Percentiles rank a stretch among this genome's conserved stretches.
Evolutionary conservation across 225 moss, liverwort and hornwort species (phyloP).

Genomic region (Anthoceros angustus): DNA sequence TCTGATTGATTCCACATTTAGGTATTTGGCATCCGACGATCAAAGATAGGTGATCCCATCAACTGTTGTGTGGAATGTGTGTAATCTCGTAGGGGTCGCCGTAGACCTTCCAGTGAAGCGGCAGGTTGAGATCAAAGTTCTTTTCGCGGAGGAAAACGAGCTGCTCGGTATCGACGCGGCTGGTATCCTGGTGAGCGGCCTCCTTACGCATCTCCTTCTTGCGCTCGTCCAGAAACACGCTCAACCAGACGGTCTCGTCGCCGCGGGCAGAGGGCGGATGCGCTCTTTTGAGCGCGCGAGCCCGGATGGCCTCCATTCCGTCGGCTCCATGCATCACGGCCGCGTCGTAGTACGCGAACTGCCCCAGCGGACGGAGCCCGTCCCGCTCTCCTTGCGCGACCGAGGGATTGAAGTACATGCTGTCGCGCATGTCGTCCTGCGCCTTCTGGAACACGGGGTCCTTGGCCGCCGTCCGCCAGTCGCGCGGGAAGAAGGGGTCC

Average conservation of each 20-base stretch:
- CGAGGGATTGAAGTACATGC: not conserved
- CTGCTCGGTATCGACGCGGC: not conserved
- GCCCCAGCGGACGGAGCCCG: not conserved
- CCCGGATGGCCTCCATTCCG: not conserved
- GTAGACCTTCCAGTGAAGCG: not conserved
- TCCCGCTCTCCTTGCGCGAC: not conserved
- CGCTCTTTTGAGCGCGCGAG: not conserved
- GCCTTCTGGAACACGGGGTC: not conserved
- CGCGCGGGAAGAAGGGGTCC: not conserved
- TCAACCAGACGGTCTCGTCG: not conserved
- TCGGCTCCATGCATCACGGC: not conserved
- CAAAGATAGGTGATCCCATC: not conserved
- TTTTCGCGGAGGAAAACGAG: not conserved
- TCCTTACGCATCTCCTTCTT: slow-evolving; percentile 1
- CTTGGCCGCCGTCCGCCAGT: not conserved
- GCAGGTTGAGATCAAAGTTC: not conserved
- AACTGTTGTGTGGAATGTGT: not conserved
- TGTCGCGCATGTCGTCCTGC: not conserved
- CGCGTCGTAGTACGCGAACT: slow-evolving; percentile 1
- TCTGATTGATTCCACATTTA: too few species aligned
- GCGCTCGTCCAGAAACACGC: not conserved
- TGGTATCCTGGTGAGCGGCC: not conserved
- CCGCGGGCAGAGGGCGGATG: not conserved
- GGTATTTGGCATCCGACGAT: too few species aligned
- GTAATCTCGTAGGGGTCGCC: not conserved